These are phyloP conservation scores for Pichia membranifaciens DNA, from an alignment of 805 yeast species.

Conservation along the genomic window DNA sequence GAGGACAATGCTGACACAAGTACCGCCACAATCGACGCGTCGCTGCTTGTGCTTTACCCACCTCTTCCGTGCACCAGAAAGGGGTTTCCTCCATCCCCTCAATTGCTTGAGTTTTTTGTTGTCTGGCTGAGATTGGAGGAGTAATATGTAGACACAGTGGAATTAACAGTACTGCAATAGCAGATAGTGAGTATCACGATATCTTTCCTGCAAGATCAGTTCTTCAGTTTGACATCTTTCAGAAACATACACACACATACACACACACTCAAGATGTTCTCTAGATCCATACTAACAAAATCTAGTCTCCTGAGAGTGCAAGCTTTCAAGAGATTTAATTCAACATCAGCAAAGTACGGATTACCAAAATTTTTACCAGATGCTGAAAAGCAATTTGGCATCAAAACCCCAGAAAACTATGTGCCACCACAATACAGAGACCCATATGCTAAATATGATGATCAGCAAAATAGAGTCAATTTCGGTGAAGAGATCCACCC, in stretches of 20 bases:
- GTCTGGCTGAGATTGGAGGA: no score
- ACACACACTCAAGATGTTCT: constrained; percentile 2
- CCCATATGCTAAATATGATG: constrained; percentile 72
- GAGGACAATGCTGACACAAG: no score
- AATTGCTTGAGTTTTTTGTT: neutral
- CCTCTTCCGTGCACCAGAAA: no score
- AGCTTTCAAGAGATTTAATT: constrained; percentile 11
- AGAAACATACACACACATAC: no score
- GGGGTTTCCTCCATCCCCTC: no score
- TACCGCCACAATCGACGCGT: neutral
- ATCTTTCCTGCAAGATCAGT: no score
- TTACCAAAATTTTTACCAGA: constrained; percentile 30
- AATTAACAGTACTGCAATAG: no score
- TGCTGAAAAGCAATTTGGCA: constrained; percentile 36
- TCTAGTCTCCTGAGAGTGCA: constrained; percentile 6
- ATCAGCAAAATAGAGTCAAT: constrained; percentile 76
- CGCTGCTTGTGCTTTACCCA: no score
- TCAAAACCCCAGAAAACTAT: constrained; percentile 51
- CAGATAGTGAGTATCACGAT: no score
- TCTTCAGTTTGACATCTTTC: no score
- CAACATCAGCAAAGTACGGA: constrained; percentile 17
- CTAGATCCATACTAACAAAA: constrained; percentile 3
- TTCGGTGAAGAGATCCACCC: constrained; percentile 65
- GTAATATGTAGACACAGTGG: no score
- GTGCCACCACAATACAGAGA: constrained; percentile 53